phyloP scores from a whole-genome alignment of 345 rosid genomes.

The Populus deltoides region DNA sequence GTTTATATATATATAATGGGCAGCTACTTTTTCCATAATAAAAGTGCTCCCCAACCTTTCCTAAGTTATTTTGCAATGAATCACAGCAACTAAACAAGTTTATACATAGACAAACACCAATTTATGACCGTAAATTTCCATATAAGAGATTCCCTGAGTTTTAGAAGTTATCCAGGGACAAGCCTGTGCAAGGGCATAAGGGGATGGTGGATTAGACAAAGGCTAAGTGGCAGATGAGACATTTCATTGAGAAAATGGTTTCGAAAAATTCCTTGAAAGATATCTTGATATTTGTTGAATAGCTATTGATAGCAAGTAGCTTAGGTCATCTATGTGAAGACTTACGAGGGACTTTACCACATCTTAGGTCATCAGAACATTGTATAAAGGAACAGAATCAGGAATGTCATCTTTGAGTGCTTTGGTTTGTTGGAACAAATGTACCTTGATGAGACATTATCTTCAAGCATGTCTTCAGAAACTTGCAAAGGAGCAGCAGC shows the following conservation, averaged over 20 bases:
- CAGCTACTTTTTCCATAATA: no score
- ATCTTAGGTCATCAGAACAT: background rate
- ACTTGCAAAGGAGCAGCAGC: slow-evolving; percentile 53
- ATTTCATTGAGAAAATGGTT: background rate
- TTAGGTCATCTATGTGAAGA: no score
- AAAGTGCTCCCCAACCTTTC: no score
- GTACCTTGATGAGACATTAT: slow-evolving; percentile 86
- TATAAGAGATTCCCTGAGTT: background rate
- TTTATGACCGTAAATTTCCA: no score
- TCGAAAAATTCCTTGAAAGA: background rate
- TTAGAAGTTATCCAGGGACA: background rate
- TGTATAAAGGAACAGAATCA: no score
- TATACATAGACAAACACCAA: no score
- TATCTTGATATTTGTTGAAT: background rate
- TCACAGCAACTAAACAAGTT: no score
- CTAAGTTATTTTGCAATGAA: no score
- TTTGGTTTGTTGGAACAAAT: background rate
- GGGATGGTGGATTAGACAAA: background rate
- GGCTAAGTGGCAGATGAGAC: background rate
- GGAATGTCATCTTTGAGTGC: background rate
- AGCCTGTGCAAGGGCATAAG: background rate
- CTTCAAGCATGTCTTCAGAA: slow-evolving; percentile 70
- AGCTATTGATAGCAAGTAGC: background rate
- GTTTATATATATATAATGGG: no score
- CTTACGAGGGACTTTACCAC: no score